Base-by-base conservation (phyloP, 2,329 filamentous ascomycete species). In the Hypomyces rosellus region DNA sequence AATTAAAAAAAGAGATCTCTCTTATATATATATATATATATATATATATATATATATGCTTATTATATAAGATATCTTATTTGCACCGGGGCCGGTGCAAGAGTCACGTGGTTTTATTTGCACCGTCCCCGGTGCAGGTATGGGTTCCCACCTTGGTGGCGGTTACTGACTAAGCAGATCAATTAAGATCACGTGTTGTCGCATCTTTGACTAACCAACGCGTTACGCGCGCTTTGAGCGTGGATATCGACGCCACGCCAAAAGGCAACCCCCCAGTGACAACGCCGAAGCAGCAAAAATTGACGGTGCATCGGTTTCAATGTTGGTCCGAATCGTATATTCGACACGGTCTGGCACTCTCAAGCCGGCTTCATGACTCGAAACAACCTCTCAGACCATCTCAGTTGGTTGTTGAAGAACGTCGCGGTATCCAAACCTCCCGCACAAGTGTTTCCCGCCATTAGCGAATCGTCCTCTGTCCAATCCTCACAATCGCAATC, bases 351-450 rank as follows among this genome's bases (percentile, higher is more conserved):
- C 55, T 57, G 59, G 56, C 52, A 56, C 43, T 47, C 46, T 34
- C 36, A 48, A 53, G 59, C 66, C 66, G 72, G 63, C 71, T 76
- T 75, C 70, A 82, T 82, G 79, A 82, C 79, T 70, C 77, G 75
- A 63, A 81, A 82, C 68, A 82, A 82, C 62, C 72, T 82, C 53
- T 64, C 67, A 59, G 73, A 78, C 61, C 76, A 82, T 63, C 68
- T 82, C 59, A 69, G 75, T 59, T 82, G 79, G 79, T 70, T 82
- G 61, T 62, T 80, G 59, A 70, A 70, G 59, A 75, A 78, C 64
- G 65, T 69, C 59, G 61, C 67, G 50, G 62, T 67, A 59, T 65
- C 65, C 57, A 68, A 66, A 61, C 70, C 71, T 52, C 68, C 67
- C 51, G 64, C 61, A 54, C 68, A 66, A 56, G 64, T 67, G 50